A percentile compares a stretch with the other conserved stretches of the same genome.
phyloP scores from a whole-genome alignment of 768 basidiomycete species.

The Lyophyllum semitale region DNA sequence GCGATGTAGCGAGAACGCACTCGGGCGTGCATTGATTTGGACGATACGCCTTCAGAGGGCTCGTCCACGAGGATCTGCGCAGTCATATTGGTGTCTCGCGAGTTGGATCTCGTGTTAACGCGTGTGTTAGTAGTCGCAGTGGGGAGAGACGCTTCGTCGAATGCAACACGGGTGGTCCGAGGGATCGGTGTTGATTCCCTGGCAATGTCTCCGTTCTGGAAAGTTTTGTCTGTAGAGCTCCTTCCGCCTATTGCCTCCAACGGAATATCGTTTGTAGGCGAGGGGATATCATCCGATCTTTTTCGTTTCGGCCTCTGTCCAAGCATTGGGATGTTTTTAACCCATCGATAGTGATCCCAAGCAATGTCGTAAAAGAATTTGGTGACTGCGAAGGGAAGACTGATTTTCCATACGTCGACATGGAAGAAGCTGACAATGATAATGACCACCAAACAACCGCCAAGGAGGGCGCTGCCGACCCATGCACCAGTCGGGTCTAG shows the following conservation, averaged over 20 bases:
- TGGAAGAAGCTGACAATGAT: slow-evolving; percentile 77
- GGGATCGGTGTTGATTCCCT: background rate
- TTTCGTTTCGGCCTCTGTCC: slow-evolving; percentile 17
- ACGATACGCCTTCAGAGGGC: background rate
- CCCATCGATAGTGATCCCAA: slow-evolving; percentile 56
- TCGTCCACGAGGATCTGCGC: slow-evolving; percentile 2
- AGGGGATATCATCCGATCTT: slow-evolving; percentile 8
- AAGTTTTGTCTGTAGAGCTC: background rate
- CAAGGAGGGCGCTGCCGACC: slow-evolving; percentile 70
- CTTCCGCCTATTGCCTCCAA: background rate
- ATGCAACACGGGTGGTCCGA: background rate
- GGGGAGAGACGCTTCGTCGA: background rate
- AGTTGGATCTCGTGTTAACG: slow-evolving; percentile 15
- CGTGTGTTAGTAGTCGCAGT: slow-evolving; percentile 5
- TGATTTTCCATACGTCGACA: slow-evolving; percentile 83
- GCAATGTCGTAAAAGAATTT: slow-evolving; percentile 71
- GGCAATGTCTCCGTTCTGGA: background rate
- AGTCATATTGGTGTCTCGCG: slow-evolving; percentile 1
- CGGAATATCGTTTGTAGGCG: background rate
- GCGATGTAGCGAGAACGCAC: slow-evolving; percentile 1
- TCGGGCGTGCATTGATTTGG: slow-evolving; percentile 8
- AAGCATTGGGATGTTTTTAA: slow-evolving; percentile 25
- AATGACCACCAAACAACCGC: slow-evolving; percentile 67
- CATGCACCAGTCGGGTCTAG: slow-evolving; percentile 74
- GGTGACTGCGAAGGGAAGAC: slow-evolving; percentile 73